phyloP scores from a whole-genome alignment of 2,329 filamentous ascomycete genomes.

The Sporothrix humicola region DNA sequence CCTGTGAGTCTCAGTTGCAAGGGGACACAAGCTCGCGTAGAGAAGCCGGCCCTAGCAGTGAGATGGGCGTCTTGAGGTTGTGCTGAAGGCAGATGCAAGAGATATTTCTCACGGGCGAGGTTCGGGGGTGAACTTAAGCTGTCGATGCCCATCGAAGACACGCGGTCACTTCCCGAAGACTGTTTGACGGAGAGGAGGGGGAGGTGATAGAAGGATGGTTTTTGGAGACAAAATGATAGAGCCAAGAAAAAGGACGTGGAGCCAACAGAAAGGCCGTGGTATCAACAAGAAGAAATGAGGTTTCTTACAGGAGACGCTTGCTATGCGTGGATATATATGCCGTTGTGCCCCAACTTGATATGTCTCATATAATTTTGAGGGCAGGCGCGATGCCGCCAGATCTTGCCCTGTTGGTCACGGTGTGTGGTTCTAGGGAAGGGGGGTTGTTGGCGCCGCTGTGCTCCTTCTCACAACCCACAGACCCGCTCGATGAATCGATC shows the following conservation, averaged over 20 bases:
- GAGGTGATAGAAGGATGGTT: neutral
- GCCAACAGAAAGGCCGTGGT: neutral
- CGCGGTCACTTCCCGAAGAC: neutral
- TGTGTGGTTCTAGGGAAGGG: neutral
- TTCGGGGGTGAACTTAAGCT: slow-evolving; percentile 1
- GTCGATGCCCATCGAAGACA: no score
- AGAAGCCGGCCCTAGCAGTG: slow-evolving; percentile 21
- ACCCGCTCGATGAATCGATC: neutral
- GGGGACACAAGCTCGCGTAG: slow-evolving; percentile 38
- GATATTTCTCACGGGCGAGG: neutral
- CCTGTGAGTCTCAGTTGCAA: slow-evolving; percentile 34
- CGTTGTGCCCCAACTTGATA: slow-evolving; percentile 21
- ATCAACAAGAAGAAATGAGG: neutral
- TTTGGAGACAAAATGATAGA: neutral
- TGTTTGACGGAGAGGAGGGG: neutral
- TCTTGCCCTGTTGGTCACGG: slow-evolving; percentile 21
- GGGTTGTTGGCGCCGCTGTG: neutral
- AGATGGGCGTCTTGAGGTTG: neutral
- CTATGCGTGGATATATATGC: slow-evolving; percentile 28
- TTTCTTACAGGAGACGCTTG: neutral
- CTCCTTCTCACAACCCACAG: slow-evolving; percentile 7
- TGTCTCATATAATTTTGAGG: slow-evolving; percentile 21
- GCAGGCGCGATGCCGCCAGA: slow-evolving; percentile 32
- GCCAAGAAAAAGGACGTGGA: neutral
- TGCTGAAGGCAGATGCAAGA: neutral